Evolutionary conservation across 2,329 filamentous ascomycete genomes (phyloP).

Genomic region (Fusarium papillatum): DNA sequence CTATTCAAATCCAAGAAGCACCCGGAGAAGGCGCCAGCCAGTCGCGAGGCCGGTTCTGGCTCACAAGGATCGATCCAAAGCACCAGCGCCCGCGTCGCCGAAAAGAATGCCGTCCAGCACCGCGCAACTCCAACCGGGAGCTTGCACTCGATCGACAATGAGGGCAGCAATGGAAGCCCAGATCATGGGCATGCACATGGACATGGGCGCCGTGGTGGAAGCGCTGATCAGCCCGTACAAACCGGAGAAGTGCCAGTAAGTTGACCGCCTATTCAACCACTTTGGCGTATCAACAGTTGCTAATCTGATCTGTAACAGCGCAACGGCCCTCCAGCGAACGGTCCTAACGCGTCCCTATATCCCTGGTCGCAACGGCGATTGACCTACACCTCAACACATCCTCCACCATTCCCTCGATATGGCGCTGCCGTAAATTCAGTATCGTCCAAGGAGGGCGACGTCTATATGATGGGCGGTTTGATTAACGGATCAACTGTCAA

Average conservation of each 20-base stretch:
- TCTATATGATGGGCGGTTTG: slow-evolving; percentile 97
- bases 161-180: slow-evolving; percentile 70
- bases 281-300: slow-evolving; percentile 4
- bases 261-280: slow-evolving; percentile 5
- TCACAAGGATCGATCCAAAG: slow-evolving; percentile 63
- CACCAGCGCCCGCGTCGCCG: slow-evolving; percentile 60
- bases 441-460: slow-evolving; percentile 95
- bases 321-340: slow-evolving; percentile 63
- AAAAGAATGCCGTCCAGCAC: slow-evolving; percentile 64
- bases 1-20: slow-evolving; percentile 87
- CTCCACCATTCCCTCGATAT: slow-evolving; percentile 95
- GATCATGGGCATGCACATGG: slow-evolving; percentile 67
- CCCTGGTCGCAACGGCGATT: slow-evolving; percentile 95
- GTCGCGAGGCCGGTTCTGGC: slow-evolving; percentile 65
- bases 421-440: slow-evolving; percentile 94
- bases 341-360: slow-evolving; percentile 86
- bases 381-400: slow-evolving; percentile 85
- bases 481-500: slow-evolving; percentile 97
- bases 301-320: slow-evolving; percentile 59
- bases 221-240: slow-evolving; percentile 62
- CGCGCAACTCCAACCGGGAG: slow-evolving; percentile 84
- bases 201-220: slow-evolving; percentile 64
- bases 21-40: slow-evolving; percentile 71
- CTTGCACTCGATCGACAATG: slow-evolving; percentile 78
- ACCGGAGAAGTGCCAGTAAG: slow-evolving; percentile 58